A percentile compares a stretch with the other conserved stretches of the same genome.
phyloP scores from a whole-genome alignment of 108 stramenopile species.

The Schizochytrium sp. region DNA sequence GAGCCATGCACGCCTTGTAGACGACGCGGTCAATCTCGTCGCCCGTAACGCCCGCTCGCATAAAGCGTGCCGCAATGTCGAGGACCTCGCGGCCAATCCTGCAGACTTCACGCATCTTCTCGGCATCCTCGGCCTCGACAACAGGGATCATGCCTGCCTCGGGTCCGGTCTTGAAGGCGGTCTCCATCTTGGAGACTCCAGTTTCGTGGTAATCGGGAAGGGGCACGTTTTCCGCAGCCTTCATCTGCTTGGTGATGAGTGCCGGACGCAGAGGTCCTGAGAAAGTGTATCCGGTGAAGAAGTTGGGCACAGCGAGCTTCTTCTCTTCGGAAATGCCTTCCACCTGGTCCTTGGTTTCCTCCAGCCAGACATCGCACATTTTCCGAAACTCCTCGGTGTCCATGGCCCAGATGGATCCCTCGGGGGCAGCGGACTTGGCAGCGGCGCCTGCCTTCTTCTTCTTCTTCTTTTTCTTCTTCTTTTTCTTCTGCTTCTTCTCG shows the following conservation, averaged over 20 bases:
- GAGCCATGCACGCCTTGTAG: conserved; percentile 79
- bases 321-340: not conserved
- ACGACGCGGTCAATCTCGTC: conserved; percentile 90
- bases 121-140: conserved; percentile 57
- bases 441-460: not conserved
- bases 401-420: not conserved
- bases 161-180: not conserved
- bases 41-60: conserved; percentile 81
- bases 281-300: not conserved
- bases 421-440: not conserved
- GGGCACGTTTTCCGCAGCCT: not conserved
- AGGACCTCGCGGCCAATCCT: conserved; percentile 75
- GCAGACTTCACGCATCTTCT: conserved; percentile 77
- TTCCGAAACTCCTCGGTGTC: not conserved
- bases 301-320: not conserved
- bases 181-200: not conserved
- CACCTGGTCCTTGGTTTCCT: conserved; percentile 12
- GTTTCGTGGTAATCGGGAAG: not conserved
- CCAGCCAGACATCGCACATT: not conserved
- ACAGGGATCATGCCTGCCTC: not conserved
- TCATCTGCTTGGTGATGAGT: not conserved
- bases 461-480: conserved; percentile 7
- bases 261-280: not conserved
- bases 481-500: not conserved
- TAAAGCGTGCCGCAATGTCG: conserved; percentile 73